Evolutionary conservation across 2,329 filamentous ascomycete species (phyloP).

Genomic region (Fusarium napiforme): DNA sequence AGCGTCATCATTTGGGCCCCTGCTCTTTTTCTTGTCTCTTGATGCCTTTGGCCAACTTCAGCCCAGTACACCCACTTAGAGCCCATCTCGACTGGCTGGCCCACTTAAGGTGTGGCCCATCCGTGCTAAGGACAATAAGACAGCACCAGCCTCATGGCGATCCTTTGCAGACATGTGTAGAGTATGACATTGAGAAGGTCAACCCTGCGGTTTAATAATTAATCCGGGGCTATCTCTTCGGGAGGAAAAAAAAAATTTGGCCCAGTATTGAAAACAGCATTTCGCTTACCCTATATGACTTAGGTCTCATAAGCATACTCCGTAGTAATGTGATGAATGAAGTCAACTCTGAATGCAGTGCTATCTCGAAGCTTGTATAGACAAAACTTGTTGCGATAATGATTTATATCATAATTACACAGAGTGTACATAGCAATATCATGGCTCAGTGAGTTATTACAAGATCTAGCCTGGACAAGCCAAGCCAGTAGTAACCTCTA

Average conservation of each 20-base stretch:
- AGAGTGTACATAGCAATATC: background rate
- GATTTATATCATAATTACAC: no score
- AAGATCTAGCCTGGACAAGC: background rate
- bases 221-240: background rate
- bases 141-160: constrained; percentile 40
- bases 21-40: constrained; percentile 31
- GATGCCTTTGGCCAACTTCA: constrained; percentile 35
- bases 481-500: background rate
- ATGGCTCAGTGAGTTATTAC: background rate
- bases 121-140: constrained; percentile 13
- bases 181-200: background rate
- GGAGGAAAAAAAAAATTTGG: background rate
- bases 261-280: background rate
- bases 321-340: background rate
- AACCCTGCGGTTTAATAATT: constrained; percentile 9
- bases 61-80: constrained; percentile 32
- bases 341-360: no score
- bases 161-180: constrained; percentile 14
- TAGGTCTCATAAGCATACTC: background rate
- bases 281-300: background rate
- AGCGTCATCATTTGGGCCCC: constrained; percentile 44
- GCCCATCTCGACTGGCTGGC: constrained; percentile 19
- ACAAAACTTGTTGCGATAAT: background rate
- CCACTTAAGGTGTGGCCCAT: constrained; percentile 31
- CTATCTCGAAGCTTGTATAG: background rate